These are phyloP conservation scores for Peniophora sp. DNA, from an alignment of 1,284 basidiomycete genomes.

Conservation along the genomic window DNA sequence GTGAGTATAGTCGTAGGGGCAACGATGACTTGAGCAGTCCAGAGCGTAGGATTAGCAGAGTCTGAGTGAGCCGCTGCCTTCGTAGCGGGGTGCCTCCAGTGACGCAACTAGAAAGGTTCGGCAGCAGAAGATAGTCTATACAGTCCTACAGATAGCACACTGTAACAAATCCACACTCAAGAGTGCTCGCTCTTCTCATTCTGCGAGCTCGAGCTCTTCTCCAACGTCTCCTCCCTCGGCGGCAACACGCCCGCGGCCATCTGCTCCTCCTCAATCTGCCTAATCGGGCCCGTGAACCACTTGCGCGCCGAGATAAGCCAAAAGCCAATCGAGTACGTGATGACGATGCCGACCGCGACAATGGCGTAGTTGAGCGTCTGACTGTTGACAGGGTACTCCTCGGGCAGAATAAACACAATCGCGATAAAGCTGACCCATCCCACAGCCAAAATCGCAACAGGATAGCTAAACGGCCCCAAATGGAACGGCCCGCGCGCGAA, in stretches of 20 bases:
- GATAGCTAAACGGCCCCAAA: slow-evolving; percentile 52
- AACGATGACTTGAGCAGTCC: too few species aligned
- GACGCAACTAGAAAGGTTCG: too few species aligned
- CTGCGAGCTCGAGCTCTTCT: background rate
- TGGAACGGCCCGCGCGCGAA: slow-evolving; percentile 70
- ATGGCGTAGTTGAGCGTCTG: slow-evolving; percentile 69
- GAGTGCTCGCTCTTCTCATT: slow-evolving; percentile 2
- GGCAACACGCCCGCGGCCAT: slow-evolving; percentile 11
- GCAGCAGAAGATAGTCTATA: too few species aligned
- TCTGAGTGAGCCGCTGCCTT: too few species aligned
- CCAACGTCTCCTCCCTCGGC: background rate
- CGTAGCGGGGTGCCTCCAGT: too few species aligned
- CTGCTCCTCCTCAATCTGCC: slow-evolving; percentile 46
- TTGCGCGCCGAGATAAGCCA: slow-evolving; percentile 63
- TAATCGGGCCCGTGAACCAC: slow-evolving; percentile 63
- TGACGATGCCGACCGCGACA: slow-evolving; percentile 66
- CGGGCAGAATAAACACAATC: slow-evolving; percentile 60
- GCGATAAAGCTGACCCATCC: slow-evolving; percentile 57
- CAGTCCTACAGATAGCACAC: too few species aligned
- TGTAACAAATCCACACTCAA: background rate
- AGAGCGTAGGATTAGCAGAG: too few species aligned
- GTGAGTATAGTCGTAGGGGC: too few species aligned
- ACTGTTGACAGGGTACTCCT: slow-evolving; percentile 57
- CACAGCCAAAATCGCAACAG: slow-evolving; percentile 44
- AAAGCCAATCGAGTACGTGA: slow-evolving; percentile 51